Conservation (phyloP, 305 asterid species). For the Andrographis paniculata region DNA sequence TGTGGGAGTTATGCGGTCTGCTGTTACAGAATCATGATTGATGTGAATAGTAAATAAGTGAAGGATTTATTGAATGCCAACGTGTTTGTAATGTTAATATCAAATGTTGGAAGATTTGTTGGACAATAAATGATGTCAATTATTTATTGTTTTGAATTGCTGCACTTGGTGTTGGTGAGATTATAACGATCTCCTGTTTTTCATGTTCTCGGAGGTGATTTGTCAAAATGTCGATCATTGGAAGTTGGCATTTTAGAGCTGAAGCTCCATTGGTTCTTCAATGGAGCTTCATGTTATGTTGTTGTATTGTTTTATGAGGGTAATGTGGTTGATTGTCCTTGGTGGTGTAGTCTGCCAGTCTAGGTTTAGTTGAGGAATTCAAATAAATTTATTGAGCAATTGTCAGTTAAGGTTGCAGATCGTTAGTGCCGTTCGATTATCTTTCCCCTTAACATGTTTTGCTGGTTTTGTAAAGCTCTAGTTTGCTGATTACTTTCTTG, state of each 20-base stretch:
- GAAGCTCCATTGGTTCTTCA: not conserved
- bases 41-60: too few species aligned
- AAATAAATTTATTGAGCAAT: not conserved
- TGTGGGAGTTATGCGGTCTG: too few species aligned
- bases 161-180: not conserved
- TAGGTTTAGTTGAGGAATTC: slow-evolving; percentile 1
- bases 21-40: too few species aligned
- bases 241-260: not conserved
- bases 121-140: not conserved
- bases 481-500: not conserved
- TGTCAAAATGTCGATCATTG: not conserved
- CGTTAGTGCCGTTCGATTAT: too few species aligned
- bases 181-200: not conserved
- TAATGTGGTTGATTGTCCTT: not conserved
- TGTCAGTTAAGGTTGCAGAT: not conserved
- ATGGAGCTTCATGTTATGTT: not conserved
- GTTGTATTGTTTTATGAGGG: not conserved
- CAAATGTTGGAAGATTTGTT: too few species aligned
- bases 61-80: too few species aligned
- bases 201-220: slow-evolving; percentile 6
- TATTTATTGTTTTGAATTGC: not conserved
- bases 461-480: not conserved
- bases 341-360: too few species aligned
- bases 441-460: not conserved
- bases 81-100: too few species aligned